These are phyloP conservation scores for Rhizopus delemar DNA, from an alignment of 371 early-diverging fungal genomes.

Conservation along the genomic window DNA sequence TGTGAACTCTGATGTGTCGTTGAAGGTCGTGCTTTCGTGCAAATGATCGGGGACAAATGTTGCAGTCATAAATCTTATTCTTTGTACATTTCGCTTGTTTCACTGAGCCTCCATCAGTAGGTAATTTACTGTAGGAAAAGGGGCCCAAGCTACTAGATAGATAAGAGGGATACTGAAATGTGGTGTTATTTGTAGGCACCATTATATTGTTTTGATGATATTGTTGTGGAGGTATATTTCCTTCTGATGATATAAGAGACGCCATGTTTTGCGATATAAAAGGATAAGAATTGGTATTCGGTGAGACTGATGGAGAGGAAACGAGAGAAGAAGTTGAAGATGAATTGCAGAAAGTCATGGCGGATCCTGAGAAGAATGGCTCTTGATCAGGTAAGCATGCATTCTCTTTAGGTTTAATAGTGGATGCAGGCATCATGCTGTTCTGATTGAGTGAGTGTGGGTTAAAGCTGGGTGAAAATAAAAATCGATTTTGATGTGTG, in stretches of 20 bases:
- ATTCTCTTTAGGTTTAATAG: background rate
- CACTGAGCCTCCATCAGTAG: background rate
- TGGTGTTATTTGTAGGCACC: background rate
- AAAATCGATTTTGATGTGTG: background rate
- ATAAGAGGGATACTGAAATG: background rate
- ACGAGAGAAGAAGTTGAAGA: conserved; percentile 4
- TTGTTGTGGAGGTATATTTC: background rate
- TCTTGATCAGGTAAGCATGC: background rate
- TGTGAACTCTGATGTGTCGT: conserved; percentile 57
- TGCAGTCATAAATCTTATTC: conserved; percentile 28
- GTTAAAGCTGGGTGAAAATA: background rate
- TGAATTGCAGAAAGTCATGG: background rate
- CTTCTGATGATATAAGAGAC: background rate
- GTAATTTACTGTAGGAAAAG: background rate
- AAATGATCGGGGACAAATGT: conserved; percentile 36
- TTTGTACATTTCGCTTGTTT: background rate
- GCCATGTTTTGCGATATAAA: background rate
- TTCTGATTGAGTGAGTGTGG: background rate
- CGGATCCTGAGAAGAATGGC: background rate
- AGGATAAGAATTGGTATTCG: background rate
- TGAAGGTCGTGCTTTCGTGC: conserved; percentile 53
- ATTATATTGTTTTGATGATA: too few species aligned
- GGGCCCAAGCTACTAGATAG: background rate
- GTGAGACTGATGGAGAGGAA: background rate
- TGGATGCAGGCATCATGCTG: background rate